These are phyloP conservation scores for Metroxylon sagu DNA, from an alignment of 176 grass and related monocot species.

Conservation along the genomic window DNA sequence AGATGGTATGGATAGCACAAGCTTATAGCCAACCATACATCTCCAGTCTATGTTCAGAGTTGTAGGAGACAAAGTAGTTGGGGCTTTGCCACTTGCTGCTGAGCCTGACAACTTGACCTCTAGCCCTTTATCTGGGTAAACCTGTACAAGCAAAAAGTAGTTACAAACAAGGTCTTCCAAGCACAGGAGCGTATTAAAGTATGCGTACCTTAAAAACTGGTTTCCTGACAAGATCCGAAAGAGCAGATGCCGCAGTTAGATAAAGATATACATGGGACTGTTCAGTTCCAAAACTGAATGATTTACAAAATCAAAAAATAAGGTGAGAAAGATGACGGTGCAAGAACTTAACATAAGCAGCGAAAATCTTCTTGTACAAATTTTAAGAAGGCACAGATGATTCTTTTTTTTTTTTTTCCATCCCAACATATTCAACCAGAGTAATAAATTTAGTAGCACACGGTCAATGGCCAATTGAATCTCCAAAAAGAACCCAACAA, in stretches of 20 bases:
- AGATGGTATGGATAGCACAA: conserved; percentile 8
- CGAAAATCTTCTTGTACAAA: too few relatives aligned
- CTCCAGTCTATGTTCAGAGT: conserved; percentile 77
- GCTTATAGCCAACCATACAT: conserved; percentile 44
- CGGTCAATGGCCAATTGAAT: too few relatives aligned
- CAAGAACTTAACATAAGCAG: not conserved
- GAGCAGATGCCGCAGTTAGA: conserved; percentile 60
- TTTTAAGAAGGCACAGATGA: too few relatives aligned
- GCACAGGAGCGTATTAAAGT: not conserved
- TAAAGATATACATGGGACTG: conserved; percentile 76
- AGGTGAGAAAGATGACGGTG: not conserved
- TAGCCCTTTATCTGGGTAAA: conserved; percentile 69
- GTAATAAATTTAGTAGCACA: too few relatives aligned
- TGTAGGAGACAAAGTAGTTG: conserved; percentile 80
- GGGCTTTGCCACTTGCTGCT: conserved; percentile 39
- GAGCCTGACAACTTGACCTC: conserved; percentile 53
- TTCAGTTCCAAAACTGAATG: conserved; percentile 76
- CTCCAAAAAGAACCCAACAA: too few relatives aligned
- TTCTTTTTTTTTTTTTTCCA: too few relatives aligned
- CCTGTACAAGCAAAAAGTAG: conserved; percentile 28
- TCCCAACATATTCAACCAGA: too few relatives aligned
- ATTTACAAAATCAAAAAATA: conserved; percentile 5
- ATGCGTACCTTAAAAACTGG: conserved; percentile 57
- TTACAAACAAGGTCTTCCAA: conserved; percentile 1
- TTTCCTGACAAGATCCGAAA: conserved; percentile 55